A percentile compares a stretch with the other conserved stretches of the same genome.
These are phyloP conservation scores for Clitopilus passeckerianus DNA, from an alignment of 768 basidiomycete genomes.

Conservation along the genomic window DNA sequence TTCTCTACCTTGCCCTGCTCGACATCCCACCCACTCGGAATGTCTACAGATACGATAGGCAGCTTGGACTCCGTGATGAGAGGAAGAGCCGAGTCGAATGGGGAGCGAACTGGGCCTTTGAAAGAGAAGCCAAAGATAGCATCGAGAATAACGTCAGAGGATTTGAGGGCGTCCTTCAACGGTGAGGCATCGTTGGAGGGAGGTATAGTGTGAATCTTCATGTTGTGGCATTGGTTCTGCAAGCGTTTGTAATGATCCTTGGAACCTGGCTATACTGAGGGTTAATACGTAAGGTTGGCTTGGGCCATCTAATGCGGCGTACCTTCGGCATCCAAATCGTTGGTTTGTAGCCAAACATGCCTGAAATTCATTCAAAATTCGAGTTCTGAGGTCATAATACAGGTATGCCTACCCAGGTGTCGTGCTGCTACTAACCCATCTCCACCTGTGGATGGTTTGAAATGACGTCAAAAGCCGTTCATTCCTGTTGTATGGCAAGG, in stretches of 20 bases:
- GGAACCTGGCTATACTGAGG: slow-evolving; percentile 65
- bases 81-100: slow-evolving; percentile 76
- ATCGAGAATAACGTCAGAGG: slow-evolving; percentile 84
- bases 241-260: slow-evolving; percentile 94
- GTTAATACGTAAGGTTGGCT: background rate
- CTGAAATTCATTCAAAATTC: slow-evolving; percentile 28
- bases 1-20: slow-evolving; percentile 62
- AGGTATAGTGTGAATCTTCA: slow-evolving; percentile 72
- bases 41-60: slow-evolving; percentile 92
- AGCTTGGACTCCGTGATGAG: slow-evolving; percentile 57
- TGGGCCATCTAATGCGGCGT: background rate
- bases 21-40: slow-evolving; percentile 96
- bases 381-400: background rate
- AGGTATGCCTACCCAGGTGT: slow-evolving; percentile 64
- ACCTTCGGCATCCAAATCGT: slow-evolving; percentile 95
- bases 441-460: slow-evolving; percentile 45
- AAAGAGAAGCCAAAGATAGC: slow-evolving; percentile 99
- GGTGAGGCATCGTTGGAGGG: slow-evolving; percentile 39
- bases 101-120: slow-evolving; percentile 81
- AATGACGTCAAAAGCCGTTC: background rate
- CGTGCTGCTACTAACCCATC: slow-evolving; percentile 96
- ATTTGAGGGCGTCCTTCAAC: slow-evolving; percentile 44
- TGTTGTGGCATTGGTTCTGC: slow-evolving; percentile 82
- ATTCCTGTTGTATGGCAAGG: background rate
- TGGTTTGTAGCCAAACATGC: slow-evolving; percentile 89